These are phyloP conservation scores for Graphilbum ipis-grandicollis DNA, from an alignment of 2,329 filamentous ascomycete species.

Conservation along the genomic window DNA sequence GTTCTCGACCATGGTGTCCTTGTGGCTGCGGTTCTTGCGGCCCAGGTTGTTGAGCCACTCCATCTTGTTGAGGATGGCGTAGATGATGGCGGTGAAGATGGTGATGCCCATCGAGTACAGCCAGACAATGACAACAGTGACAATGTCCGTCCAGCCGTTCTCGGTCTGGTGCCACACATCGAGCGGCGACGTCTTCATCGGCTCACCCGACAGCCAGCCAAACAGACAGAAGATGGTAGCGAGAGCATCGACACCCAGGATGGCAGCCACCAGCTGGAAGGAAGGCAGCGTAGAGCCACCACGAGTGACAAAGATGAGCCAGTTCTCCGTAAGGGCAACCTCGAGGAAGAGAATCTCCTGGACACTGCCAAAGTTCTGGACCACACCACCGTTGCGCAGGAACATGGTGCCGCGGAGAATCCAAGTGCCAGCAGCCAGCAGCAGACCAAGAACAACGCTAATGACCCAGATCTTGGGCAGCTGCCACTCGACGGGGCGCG, in stretches of 20 bases:
- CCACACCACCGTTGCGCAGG: constrained; percentile 51
- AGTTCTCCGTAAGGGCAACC: constrained; percentile 58
- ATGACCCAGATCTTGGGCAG: constrained; percentile 70
- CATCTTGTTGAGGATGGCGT: constrained; percentile 43
- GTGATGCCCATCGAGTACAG: constrained; percentile 46
- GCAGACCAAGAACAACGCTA: constrained; percentile 46
- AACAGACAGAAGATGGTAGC: constrained; percentile 61
- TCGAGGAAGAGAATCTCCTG: constrained; percentile 62
- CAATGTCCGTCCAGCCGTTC: constrained; percentile 28
- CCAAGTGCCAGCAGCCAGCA: constrained; percentile 57
- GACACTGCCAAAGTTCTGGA: constrained; percentile 57
- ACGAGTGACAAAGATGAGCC: constrained; percentile 64
- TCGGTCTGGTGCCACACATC: constrained; percentile 11
- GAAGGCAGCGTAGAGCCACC: constrained; percentile 57
- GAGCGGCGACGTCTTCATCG: constrained; percentile 1
- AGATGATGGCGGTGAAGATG: constrained; percentile 48
- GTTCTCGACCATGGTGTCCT: constrained; percentile 49
- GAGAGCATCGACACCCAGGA: constrained; percentile 52
- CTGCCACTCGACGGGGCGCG: constrained; percentile 64
- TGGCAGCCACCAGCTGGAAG: constrained; percentile 56
- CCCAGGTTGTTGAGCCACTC: constrained; percentile 42
- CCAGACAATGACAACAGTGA: constrained; percentile 49
- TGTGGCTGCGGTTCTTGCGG: constrained; percentile 40
- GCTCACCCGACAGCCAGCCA: constrained; percentile 49
- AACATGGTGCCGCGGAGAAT: constrained; percentile 54